phyloP scores from a whole-genome alignment of 106 monocot species.

The Acorus gramineus region DNA sequence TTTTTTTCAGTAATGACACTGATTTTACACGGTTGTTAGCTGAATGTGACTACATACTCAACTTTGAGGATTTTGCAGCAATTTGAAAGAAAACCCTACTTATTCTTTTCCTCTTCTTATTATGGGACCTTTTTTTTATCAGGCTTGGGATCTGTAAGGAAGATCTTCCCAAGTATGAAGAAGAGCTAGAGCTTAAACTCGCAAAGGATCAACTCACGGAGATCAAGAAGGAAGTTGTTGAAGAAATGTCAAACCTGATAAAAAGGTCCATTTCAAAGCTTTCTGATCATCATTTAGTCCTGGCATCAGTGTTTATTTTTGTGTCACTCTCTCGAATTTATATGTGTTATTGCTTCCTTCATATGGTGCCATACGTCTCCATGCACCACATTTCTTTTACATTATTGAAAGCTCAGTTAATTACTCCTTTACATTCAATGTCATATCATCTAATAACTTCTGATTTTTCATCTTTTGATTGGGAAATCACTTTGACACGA shows the following conservation, averaged over 20 bases:
- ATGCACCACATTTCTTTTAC: too few species aligned
- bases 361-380: too few species aligned
- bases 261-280: constrained; percentile 36
- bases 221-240: constrained; percentile 65
- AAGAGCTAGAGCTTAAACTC: constrained; percentile 70
- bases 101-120: background rate
- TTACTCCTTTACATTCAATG: too few species aligned
- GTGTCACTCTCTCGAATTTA: background rate
- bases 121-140: constrained; percentile 1
- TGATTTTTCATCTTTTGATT: too few species aligned
- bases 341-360: background rate
- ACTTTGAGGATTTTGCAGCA: too few species aligned
- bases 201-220: constrained; percentile 69
- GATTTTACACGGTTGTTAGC: too few species aligned
- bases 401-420: too few species aligned
- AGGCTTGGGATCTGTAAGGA: constrained; percentile 87
- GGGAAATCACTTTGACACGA: too few species aligned
- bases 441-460: too few species aligned
- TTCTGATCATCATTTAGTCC: background rate
- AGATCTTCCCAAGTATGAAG: constrained; percentile 80
- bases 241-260: constrained; percentile 91
- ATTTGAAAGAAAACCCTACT: too few species aligned
- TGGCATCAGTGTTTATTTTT: background rate
- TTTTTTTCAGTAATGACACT: too few species aligned
- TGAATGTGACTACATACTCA: too few species aligned